A percentile compares a stretch with the other conserved stretches of the same genome.
Conservation (phyloP, 805 yeast genomes). For the Teunomyces pallodes region DNA sequence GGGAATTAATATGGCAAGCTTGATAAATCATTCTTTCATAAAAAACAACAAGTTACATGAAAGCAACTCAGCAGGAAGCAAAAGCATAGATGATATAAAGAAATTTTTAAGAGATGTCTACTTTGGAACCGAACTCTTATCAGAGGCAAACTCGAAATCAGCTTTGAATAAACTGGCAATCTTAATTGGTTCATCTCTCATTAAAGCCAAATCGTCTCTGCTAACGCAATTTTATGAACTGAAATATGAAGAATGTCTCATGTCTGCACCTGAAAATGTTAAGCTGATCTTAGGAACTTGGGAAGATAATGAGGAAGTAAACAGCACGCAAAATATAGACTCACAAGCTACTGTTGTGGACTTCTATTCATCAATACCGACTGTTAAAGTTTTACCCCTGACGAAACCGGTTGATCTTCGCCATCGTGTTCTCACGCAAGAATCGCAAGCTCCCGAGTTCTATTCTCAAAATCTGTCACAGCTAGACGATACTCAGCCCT, state of each 20-base stretch:
- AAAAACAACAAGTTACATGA: conserved; percentile 16
- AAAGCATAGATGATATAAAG: conserved; percentile 8
- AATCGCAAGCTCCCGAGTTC: neutral
- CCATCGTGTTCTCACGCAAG: neutral
- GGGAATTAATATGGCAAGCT: conserved; percentile 13
- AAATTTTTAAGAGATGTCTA: neutral
- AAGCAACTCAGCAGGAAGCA: conserved; percentile 4
- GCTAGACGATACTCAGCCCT: neutral
- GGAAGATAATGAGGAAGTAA: conserved; percentile 2
- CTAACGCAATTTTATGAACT: neutral
- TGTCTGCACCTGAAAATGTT: conserved; percentile 4
- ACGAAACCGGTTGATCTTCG: neutral
- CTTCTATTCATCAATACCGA: neutral
- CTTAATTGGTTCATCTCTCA: conserved; percentile 10
- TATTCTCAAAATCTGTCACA: neutral
- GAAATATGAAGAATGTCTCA: conserved; percentile 1
- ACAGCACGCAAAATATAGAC: neutral
- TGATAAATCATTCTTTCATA: conserved; percentile 13
- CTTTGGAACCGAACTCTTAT: neutral
- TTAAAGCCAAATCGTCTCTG: conserved; percentile 9
- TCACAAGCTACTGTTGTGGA: neutral
- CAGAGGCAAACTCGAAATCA: neutral
- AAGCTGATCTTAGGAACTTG: conserved; percentile 4
- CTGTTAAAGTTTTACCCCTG: neutral
- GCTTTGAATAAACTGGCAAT: conserved; percentile 7